Evolutionary conservation across 768 basidiomycete genomes (phyloP).

Genomic region (Porphyrellus cyaneotinctus): DNA sequence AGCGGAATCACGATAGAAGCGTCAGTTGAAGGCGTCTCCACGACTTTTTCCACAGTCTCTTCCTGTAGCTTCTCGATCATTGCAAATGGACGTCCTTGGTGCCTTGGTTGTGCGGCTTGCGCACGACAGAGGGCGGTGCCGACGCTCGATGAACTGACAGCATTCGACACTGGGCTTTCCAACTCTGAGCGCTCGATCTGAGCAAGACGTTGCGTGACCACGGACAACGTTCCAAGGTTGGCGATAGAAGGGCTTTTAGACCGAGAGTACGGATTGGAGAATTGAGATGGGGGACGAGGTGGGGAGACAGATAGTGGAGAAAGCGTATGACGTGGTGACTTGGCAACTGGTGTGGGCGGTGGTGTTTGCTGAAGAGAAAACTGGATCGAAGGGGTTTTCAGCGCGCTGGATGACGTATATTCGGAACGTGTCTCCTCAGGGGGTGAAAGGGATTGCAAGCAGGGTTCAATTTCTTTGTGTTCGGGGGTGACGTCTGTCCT

Average conservation of each 20-base stretch:
- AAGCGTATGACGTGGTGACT: conserved; percentile 20
- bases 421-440: conserved; percentile 23
- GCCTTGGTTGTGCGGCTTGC: conserved; percentile 12
- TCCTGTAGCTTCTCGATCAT: conserved; percentile 24
- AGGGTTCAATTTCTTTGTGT: background rate
- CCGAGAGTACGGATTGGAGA: conserved; percentile 26
- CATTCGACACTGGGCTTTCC: conserved; percentile 16
- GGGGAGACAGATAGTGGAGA: conserved; percentile 22
- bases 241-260: conserved; percentile 56
- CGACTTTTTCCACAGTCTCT: background rate
- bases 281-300: conserved; percentile 24
- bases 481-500: conserved; percentile 12
- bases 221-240: conserved; percentile 56
- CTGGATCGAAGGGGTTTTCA: conserved; percentile 3
- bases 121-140: conserved; percentile 25
- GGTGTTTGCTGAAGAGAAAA: background rate
- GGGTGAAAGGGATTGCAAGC: conserved; percentile 7
- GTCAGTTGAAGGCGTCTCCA: conserved; percentile 20
- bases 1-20: conserved; percentile 25
- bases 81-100: conserved; percentile 17
- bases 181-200: conserved; percentile 44
- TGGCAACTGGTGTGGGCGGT: conserved; percentile 27
- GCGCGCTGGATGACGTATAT: conserved; percentile 26
- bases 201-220: conserved; percentile 63
- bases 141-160: conserved; percentile 19